phyloP scores from a whole-genome alignment of 768 basidiomycete species.

The Tremella yokohamensis region DNA sequence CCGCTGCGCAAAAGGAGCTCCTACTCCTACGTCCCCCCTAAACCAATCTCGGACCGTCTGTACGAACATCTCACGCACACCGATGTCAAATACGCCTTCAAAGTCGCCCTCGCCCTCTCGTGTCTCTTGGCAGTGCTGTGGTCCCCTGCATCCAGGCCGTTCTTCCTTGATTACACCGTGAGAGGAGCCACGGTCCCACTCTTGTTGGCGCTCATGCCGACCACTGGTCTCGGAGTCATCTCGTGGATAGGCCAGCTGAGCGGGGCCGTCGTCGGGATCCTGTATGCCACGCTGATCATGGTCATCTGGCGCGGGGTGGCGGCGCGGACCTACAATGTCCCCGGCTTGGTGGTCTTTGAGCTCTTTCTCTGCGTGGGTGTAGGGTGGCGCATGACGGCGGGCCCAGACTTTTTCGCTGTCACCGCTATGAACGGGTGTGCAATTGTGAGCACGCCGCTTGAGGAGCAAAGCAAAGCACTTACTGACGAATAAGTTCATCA shows the following conservation, averaged over 20 bases:
- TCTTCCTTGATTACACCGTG: slow-evolving; percentile 11
- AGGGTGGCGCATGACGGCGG: slow-evolving; percentile 7
- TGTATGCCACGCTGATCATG: slow-evolving; percentile 4
- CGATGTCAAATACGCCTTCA: slow-evolving; percentile 10
- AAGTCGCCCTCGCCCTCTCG: slow-evolving; percentile 5
- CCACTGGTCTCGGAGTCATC: slow-evolving; percentile 8
- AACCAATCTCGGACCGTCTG: background rate
- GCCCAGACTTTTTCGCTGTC: slow-evolving; percentile 13
- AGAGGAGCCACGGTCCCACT: slow-evolving; percentile 6
- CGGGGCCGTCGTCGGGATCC: slow-evolving; percentile 9
- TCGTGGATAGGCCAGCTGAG: slow-evolving; percentile 12
- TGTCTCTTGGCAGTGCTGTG: slow-evolving; percentile 11
- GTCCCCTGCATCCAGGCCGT: slow-evolving; percentile 8
- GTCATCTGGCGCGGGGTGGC: slow-evolving; percentile 5
- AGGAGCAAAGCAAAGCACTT: too few species aligned
- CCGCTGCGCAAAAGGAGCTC: background rate
- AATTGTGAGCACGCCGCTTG: slow-evolving; percentile 12
- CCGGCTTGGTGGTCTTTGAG: slow-evolving; percentile 8
- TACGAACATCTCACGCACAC: background rate
- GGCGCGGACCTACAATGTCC: background rate
- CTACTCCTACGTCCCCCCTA: slow-evolving; percentile 2
- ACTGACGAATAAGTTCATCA: too few species aligned
- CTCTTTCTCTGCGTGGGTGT: slow-evolving; percentile 4
- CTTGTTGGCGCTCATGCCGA: slow-evolving; percentile 8
- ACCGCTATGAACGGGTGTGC: slow-evolving; percentile 14